Base-by-base conservation (phyloP, 495 filamentous ascomycete genomes). In the Podospora pseudopauciseta region DNA sequence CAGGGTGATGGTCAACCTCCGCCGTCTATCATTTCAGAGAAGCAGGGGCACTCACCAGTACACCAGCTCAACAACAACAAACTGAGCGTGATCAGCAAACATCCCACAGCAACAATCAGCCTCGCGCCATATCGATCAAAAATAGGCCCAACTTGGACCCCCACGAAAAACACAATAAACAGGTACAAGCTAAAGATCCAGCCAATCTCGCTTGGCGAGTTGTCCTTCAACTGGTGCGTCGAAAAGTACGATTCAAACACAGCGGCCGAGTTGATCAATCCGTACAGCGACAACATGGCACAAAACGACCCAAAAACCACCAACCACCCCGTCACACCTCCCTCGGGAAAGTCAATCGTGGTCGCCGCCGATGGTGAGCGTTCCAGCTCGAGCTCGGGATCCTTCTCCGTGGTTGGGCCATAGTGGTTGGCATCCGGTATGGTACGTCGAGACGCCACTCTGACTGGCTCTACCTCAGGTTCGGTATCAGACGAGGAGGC, bases 161-260 rank as follows among this genome's bases (percentile, higher is more conserved):
- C 89, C 7, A 86, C 78, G 65, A 89, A 88, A 34, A 89, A 83
- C 15, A 87, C 86, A 23, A 89, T 78, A 67, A 90, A 90, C 28
- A 88, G 79, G 34, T 90, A 85, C 1, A 87, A 73, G 30, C 85
- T 86, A 18, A 86, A 85, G 67, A 91, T 88, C 89, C 88, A 90
- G 59, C 88, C 87, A 28, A 90, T 85, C 65, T 87, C 82, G 16
- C 84, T 81, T 4, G 84, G 75, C 56, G 71, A 81, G 77, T 88
- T 84, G 18, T 77, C 69, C 1, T 78, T 74, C 18, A 91, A 81
- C 75, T 91, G 87, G 72, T 90, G 76, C 6, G 81, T 80, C 60
- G 80, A 80, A 71, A 89, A 86, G 76, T 88, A 89, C 65, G 87
- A 84, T 73, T 90, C 87, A 26, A 90, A 85, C 0, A 88, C 81